These are phyloP conservation scores for Artomyces pyxidatus DNA, from an alignment of 768 basidiomycete species.

Conservation along the genomic window DNA sequence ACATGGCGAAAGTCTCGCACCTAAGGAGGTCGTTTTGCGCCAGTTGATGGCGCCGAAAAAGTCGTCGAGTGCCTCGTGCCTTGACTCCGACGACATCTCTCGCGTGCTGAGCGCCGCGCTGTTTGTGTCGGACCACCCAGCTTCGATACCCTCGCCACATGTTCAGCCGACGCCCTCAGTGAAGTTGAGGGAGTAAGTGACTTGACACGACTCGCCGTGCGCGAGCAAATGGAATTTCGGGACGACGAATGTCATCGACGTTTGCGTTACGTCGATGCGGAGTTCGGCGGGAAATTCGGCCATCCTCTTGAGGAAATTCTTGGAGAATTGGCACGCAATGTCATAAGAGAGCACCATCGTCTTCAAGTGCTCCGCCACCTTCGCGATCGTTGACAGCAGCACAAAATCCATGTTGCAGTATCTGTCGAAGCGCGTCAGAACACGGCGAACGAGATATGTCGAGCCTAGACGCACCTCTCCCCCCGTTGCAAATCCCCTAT, in stretches of 20 bases:
- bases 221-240: background rate
- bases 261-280: background rate
- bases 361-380: background rate
- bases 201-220: background rate
- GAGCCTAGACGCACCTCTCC: background rate
- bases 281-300: background rate
- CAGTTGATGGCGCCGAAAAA: background rate
- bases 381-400: background rate
- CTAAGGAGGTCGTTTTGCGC: background rate
- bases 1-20: too few relatives aligned
- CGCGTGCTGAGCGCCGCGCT: background rate
- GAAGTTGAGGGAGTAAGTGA: background rate
- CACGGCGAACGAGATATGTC: background rate
- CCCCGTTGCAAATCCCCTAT: conserved; percentile 21
- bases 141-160: background rate
- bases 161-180: background rate
- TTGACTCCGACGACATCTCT: background rate
- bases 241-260: background rate
- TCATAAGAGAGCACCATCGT: background rate
- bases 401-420: background rate
- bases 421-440: background rate
- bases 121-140: background rate
- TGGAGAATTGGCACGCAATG: background rate
- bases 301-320: background rate
- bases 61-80: background rate